Evolutionary conservation across 2,329 filamentous ascomycete species (phyloP).

Genomic region (Paracorniculantispora psalliotae): DNA sequence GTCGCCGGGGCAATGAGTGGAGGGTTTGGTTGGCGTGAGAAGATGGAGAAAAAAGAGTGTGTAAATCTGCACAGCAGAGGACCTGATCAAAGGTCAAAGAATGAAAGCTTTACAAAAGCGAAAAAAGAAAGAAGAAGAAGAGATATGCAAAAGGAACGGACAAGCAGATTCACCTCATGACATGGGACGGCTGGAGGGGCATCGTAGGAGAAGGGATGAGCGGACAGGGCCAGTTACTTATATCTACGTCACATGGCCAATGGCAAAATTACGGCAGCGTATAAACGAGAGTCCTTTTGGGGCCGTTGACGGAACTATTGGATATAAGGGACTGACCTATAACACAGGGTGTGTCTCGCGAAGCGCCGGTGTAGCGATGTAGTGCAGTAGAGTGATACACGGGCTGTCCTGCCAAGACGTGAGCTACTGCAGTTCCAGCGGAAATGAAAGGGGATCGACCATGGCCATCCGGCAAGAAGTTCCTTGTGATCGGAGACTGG

Average conservation of each 20-base stretch:
- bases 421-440: neutral
- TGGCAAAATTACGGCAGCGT: neutral
- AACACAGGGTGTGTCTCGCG: neutral
- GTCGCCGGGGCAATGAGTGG: neutral
- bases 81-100: constrained; percentile 15
- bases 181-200: constrained; percentile 11
- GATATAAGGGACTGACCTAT: neutral
- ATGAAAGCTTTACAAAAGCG: constrained; percentile 9
- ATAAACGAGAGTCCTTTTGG: neutral
- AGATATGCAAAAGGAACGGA: constrained; percentile 13
- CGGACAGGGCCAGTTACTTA: neutral
- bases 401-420: neutral
- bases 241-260: neutral
- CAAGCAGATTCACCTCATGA: neutral
- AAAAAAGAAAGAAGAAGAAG: constrained; percentile 17
- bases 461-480: neutral
- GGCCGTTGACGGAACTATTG: neutral
- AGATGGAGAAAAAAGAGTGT: constrained; percentile 19
- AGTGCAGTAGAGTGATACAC: neutral
- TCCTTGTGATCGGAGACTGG: neutral
- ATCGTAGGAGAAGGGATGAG: neutral
- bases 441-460: constrained; percentile 14
- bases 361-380: constrained; percentile 4
- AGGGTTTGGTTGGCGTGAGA: neutral
- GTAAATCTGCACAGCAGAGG: constrained; percentile 30